A percentile compares a stretch with the other conserved stretches of the same genome.
Evolutionary conservation across 1,284 basidiomycete species (phyloP).

Genomic region (Ceratobasidium sp.): DNA sequence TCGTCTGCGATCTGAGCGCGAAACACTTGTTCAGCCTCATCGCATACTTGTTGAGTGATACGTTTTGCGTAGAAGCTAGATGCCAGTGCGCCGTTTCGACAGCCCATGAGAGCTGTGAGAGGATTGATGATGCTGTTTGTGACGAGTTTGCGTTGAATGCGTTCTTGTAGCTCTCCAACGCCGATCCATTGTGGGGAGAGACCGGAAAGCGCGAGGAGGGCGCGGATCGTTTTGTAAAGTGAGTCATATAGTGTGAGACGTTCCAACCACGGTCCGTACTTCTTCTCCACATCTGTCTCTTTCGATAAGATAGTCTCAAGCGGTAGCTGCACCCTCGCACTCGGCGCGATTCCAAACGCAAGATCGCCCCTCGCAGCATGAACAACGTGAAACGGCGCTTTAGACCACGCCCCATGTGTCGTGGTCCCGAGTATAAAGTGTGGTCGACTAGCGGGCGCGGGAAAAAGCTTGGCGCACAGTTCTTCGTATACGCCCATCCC

Average conservation of each 20-base stretch:
- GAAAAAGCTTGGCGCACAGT: constrained; percentile 79
- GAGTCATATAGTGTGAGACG: constrained; percentile 57
- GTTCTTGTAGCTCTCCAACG: constrained; percentile 77
- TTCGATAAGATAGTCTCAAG: background rate
- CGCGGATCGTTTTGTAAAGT: constrained; percentile 78
- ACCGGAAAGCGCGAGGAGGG: constrained; percentile 69
- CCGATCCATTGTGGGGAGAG: constrained; percentile 79
- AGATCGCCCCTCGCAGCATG: constrained; percentile 83
- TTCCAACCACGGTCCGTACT: constrained; percentile 37
- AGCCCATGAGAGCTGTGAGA: constrained; percentile 85
- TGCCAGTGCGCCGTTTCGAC: constrained; percentile 84
- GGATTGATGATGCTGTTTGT: constrained; percentile 91
- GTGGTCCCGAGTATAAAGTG: constrained; percentile 89
- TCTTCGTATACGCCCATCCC: constrained; percentile 91
- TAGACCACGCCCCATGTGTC: constrained; percentile 81
- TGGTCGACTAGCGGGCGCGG: constrained; percentile 78
- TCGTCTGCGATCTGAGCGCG: constrained; percentile 66
- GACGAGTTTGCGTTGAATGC: constrained; percentile 86
- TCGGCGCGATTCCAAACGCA: constrained; percentile 83
- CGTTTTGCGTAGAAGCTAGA: constrained; percentile 61
- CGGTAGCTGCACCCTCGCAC: constrained; percentile 29
- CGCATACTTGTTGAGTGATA: constrained; percentile 68
- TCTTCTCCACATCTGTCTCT: constrained; percentile 4
- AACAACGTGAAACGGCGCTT: constrained; percentile 69
- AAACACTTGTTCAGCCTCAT: constrained; percentile 74